Evolutionary conservation across 208 protist species (phyloP).

Genomic region (Trichomonas tenax): DNA sequence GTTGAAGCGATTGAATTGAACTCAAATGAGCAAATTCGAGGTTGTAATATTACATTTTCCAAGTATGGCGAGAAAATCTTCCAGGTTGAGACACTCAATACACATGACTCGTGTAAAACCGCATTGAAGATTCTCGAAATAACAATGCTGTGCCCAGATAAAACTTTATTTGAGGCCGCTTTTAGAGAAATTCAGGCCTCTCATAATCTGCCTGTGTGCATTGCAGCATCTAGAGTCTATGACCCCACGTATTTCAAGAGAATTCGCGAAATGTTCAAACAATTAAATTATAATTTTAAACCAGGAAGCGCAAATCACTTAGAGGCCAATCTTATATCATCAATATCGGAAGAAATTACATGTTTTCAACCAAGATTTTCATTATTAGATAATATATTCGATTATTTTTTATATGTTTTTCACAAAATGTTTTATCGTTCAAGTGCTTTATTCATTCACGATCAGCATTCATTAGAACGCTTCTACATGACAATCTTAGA

Average conservation of each 20-base stretch:
- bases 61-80: not conserved
- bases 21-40: not conserved
- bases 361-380: not conserved
- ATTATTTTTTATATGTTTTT: not conserved
- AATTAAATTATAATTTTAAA: not conserved
- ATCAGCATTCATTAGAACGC: not conserved
- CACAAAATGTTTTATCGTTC: not conserved
- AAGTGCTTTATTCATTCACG: not conserved
- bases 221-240: not conserved
- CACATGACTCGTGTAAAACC: not conserved
- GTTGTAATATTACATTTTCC: not conserved
- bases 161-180: not conserved
- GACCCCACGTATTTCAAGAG: not conserved
- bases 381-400: not conserved
- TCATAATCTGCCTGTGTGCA: not conserved
- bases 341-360: not conserved
- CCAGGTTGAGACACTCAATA: not conserved
- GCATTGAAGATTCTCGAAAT: not conserved
- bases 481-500: not conserved
- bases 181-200: not conserved
- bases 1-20: not conserved
- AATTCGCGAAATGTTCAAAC: not conserved
- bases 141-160: not conserved
- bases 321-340: not conserved
- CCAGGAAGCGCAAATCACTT: not conserved